Conservation (phyloP, 208 protist species). For the Zelonia costaricensis region DNA sequence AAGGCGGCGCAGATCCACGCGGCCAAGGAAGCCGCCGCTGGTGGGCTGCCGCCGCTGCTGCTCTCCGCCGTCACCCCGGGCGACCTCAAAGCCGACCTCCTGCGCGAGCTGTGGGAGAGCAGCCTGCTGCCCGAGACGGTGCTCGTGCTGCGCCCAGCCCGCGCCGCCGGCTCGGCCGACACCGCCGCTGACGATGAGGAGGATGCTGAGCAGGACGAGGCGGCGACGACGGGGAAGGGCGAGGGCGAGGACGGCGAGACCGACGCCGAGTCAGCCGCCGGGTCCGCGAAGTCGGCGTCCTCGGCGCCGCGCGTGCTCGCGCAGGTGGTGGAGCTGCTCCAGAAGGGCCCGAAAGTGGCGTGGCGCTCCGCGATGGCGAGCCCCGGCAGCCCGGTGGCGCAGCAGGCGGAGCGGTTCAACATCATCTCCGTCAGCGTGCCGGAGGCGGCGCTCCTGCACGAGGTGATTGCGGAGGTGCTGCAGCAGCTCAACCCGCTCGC, state of each 20-base stretch:
- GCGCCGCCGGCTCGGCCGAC: neutral
- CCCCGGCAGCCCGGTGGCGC: neutral
- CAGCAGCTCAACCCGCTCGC: constrained; percentile 51
- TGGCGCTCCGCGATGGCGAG: constrained; percentile 2
- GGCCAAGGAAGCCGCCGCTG: constrained; percentile 21
- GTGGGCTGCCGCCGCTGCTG: constrained; percentile 61
- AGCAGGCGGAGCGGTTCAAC: constrained; percentile 7
- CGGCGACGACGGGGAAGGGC: neutral
- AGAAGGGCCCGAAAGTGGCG: neutral
- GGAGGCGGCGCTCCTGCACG: constrained; percentile 17
- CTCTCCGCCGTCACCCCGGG: constrained; percentile 30
- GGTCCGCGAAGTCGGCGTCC: neutral
- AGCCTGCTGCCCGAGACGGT: constrained; percentile 27
- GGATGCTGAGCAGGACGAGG: too few species aligned
- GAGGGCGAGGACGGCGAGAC: neutral
- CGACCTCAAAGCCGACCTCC: constrained; percentile 3
- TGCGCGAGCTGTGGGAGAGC: constrained; percentile 15
- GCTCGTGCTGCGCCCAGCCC: constrained; percentile 8
- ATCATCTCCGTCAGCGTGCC: constrained; percentile 37
- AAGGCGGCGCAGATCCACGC: constrained; percentile 40
- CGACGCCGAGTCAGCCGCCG: constrained; percentile 7
- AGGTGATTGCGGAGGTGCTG: constrained; percentile 43
- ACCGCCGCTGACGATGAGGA: constrained; percentile 24
- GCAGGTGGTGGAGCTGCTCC: constrained; percentile 17
- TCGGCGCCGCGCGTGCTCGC: constrained; percentile 11